Base-by-base conservation (phyloP, 2,329 filamentous ascomycete genomes). In the Mollisia scopiformis region DNA sequence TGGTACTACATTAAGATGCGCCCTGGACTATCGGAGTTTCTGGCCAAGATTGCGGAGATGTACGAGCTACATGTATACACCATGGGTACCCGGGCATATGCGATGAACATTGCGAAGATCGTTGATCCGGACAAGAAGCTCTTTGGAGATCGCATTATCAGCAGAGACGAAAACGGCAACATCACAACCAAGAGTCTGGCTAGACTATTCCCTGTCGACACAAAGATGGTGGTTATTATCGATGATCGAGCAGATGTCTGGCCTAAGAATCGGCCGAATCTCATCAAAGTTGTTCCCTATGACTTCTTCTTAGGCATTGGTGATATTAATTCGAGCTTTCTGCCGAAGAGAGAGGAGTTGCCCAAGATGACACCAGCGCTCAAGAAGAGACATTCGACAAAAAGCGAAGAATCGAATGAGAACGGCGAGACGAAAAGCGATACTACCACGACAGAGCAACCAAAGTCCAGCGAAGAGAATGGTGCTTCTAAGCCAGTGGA, bases 1-100 rank as follows among this genome's bases (percentile, higher is more conserved):
- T 97, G 90, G 84, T 99, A 99, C 77, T 99, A 98, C 76, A 96
- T 99, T 80, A 99, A 99, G 79, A 87, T 97, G 78, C 91, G 95
- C 35, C 95, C 95, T 0, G 93, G 93, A 2, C 79, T 98, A 54
- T 82, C 87, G 64, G 85, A 89, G 43, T 99, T 99, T 72, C 81
- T 99, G 52, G 82, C 90, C 61, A 85, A 86, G 55, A 84, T 97
- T 51, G 86, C 92, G 1, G 84, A 88, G 71, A 80, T 95, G 70
- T 99, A 95, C 77, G 95, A 99, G 78, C 82, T 98, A 71, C 95
- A 99, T 75, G 94, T 99, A 65, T 99, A 99, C 79, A 99, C 95
- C 46, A 99, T 99, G 95, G 95, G 94, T 59, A 99, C 95, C 23
- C 87, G 95, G 65, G 92, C 94, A n/a, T 99, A 99, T 73, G 95